Percentiles rank a stretch among this genome's conserved stretches.
Evolutionary conservation across 768 basidiomycete species (phyloP).

Genomic region (Lentinus brumalis): DNA sequence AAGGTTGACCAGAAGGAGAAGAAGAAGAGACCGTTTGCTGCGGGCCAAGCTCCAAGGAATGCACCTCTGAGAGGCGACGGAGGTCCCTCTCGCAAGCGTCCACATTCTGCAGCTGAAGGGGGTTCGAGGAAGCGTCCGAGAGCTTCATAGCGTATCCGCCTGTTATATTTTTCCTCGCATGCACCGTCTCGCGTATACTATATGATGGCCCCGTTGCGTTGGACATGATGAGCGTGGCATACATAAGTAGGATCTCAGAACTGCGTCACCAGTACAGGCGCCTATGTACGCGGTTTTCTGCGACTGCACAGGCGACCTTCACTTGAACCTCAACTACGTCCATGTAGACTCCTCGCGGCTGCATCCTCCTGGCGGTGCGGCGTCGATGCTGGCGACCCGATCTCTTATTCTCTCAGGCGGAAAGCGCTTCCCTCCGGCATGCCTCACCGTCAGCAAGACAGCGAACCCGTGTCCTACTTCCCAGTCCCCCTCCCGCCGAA

Average conservation of each 20-base stretch:
- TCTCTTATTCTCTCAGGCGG: background rate
- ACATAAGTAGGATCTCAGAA: too few relatives aligned
- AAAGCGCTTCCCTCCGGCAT: background rate
- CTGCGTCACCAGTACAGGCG: conserved; percentile 3
- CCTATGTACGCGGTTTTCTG: background rate
- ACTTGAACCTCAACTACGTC: conserved; percentile 14
- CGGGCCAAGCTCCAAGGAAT: conserved; percentile 6
- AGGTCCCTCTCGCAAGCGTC: conserved; percentile 1
- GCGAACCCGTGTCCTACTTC: conserved; percentile 6
- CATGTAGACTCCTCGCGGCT: conserved; percentile 14
- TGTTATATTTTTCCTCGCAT: background rate
- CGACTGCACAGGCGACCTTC: background rate
- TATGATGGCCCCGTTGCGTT: too few relatives aligned
- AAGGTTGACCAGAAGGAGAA: conserved; percentile 91
- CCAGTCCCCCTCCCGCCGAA: conserved; percentile 10
- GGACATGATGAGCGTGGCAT: too few relatives aligned
- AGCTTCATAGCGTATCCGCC: background rate
- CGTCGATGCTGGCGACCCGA: conserved; percentile 12
- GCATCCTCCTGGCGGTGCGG: conserved; percentile 2
- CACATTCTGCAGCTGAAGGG: conserved; percentile 21
- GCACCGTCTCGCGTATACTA: too few relatives aligned
- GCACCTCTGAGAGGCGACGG: conserved; percentile 14
- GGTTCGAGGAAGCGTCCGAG: conserved; percentile 18
- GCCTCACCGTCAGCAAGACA: conserved; percentile 11
- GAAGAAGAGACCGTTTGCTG: conserved; percentile 69